A percentile compares a stretch with the other conserved stretches of the same genome.
These are phyloP conservation scores for Lactarius pseudohatsudake DNA, from an alignment of 768 basidiomycete species.

Conservation along the genomic window DNA sequence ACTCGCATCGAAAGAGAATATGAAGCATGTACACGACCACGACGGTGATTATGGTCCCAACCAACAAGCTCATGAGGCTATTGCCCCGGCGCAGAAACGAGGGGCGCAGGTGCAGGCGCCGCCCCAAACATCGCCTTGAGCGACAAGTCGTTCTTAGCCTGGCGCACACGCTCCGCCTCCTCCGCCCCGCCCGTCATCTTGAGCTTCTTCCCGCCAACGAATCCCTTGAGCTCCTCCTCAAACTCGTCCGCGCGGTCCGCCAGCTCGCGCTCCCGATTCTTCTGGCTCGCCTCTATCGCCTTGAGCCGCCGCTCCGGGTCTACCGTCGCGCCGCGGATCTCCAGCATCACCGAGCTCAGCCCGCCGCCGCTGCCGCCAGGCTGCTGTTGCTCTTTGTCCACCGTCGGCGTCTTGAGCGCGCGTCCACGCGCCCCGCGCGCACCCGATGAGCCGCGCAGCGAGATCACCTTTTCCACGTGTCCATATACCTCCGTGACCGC, in stretches of 20 bases:
- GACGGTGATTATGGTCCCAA: no score
- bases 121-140: slow-evolving; percentile 86
- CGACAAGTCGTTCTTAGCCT: slow-evolving; percentile 79
- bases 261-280: slow-evolving; percentile 72
- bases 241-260: slow-evolving; percentile 77
- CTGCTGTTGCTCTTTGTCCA: slow-evolving; percentile 58
- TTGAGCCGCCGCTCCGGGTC: slow-evolving; percentile 85
- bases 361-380: slow-evolving; percentile 40
- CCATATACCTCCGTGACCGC: slow-evolving; percentile 84
- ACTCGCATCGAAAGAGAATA: background rate
- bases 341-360: slow-evolving; percentile 80
- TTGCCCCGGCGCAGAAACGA: background rate
- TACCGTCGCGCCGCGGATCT: slow-evolving; percentile 79
- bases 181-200: slow-evolving; percentile 96
- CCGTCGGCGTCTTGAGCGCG: slow-evolving; percentile 57
- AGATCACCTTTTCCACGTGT: slow-evolving; percentile 88
- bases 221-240: slow-evolving; percentile 78
- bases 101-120: background rate
- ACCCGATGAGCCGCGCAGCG: slow-evolving; percentile 54
- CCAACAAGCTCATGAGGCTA: background rate
- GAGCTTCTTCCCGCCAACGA: slow-evolving; percentile 84
- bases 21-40: slow-evolving; percentile 8
- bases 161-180: slow-evolving; percentile 84
- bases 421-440: slow-evolving; percentile 39
- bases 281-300: slow-evolving; percentile 89